Percentiles rank a stretch among this genome's conserved stretches.
Evolutionary conservation across 345 rosid species (phyloP).

Genomic region (Durio zibethinus): DNA sequence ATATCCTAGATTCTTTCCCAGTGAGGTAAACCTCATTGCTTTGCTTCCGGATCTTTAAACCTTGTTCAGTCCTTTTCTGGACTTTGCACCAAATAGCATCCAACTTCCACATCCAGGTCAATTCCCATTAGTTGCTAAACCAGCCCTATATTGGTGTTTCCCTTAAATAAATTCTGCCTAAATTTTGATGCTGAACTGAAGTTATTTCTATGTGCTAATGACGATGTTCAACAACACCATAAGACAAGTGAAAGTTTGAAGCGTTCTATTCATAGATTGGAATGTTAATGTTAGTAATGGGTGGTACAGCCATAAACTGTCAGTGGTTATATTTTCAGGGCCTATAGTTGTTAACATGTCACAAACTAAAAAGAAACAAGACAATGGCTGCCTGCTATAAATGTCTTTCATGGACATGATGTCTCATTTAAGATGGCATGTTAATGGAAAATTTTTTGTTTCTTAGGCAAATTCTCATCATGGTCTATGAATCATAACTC

Average conservation of each 20-base stretch:
- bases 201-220: neutral
- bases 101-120: neutral
- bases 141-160: neutral
- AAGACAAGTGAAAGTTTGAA: neutral
- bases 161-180: neutral
- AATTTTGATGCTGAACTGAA: neutral
- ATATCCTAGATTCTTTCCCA: constrained; percentile 42
- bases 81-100: neutral
- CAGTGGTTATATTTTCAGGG: neutral
- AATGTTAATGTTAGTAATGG: neutral
- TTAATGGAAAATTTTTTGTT: neutral
- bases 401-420: neutral
- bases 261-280: neutral
- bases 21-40: constrained; percentile 45
- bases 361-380: neutral
- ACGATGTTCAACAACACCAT: neutral
- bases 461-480: neutral
- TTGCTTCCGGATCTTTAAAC: neutral
- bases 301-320: neutral
- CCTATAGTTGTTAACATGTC: neutral
- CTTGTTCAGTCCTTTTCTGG: neutral
- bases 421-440: neutral
- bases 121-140: neutral
- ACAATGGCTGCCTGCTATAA: neutral
- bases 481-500: neutral